phyloP scores from a whole-genome alignment of 495 filamentous ascomycete species.

The Xylaria acuta region DNA sequence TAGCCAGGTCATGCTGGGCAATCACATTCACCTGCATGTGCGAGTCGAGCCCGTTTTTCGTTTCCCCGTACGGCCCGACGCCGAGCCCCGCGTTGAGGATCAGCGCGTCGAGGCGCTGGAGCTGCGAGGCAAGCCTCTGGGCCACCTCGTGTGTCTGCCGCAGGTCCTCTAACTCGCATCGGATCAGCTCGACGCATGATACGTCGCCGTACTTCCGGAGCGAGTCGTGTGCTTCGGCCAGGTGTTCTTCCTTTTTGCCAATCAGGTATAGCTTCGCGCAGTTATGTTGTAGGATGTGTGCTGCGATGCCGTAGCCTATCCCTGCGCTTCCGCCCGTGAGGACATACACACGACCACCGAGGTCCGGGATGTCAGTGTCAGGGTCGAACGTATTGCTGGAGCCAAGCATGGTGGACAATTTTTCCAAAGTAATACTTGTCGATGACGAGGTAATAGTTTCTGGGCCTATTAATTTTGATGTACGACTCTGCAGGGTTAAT shows the following conservation, averaged over 20 bases:
- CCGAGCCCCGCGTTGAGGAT: conserved; percentile 50
- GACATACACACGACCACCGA: conserved; percentile 47
- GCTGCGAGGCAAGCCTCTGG: conserved; percentile 39
- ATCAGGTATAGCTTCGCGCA: conserved; percentile 54
- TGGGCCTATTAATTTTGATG: neutral
- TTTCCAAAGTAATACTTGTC: neutral
- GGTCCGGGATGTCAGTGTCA: conserved; percentile 36
- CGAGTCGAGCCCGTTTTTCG: conserved; percentile 44
- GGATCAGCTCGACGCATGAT: conserved; percentile 50
- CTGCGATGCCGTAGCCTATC: conserved; percentile 55
- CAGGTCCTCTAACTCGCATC: conserved; percentile 51
- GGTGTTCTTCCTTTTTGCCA: conserved; percentile 55
- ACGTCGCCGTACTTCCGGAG: conserved; percentile 49
- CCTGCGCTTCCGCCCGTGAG: conserved; percentile 54
- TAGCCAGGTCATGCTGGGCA: conserved; percentile 47
- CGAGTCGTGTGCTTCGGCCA: conserved; percentile 45
- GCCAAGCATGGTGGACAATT: conserved; percentile 25
- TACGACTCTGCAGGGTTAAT: neutral
- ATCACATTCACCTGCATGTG: conserved; percentile 51
- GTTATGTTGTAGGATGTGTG: conserved; percentile 60
- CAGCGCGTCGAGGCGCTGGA: conserved; percentile 50
- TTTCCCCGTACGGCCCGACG: conserved; percentile 43
- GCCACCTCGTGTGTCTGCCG: conserved; percentile 50
- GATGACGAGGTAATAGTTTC: neutral
- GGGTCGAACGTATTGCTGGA: conserved; percentile 54